A percentile compares a stretch with the other conserved stretches of the same genome.
Evolutionary conservation across 2,329 filamentous ascomycete species (phyloP).

Genomic region (Xylaria polymorpha): DNA sequence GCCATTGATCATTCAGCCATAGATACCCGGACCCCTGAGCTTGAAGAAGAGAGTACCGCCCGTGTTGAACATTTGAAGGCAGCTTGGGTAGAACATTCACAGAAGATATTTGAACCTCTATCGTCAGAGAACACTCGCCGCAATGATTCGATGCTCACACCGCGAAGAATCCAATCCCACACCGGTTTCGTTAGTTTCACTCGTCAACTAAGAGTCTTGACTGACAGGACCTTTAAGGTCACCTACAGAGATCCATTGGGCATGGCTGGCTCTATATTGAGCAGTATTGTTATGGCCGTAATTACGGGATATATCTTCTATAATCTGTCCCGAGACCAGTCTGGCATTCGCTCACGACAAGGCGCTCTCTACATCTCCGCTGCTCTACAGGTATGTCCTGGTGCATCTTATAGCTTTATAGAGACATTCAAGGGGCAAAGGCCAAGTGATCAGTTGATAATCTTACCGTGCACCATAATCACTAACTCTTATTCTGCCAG

Average conservation of each 20-base stretch:
- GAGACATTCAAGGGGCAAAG: neutral
- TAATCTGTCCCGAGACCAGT: slow-evolving; percentile 70
- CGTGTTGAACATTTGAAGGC: slow-evolving; percentile 71
- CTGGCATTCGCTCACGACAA: slow-evolving; percentile 78
- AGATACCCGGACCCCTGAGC: slow-evolving; percentile 75
- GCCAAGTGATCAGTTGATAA: neutral
- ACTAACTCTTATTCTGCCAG: slow-evolving; percentile 17
- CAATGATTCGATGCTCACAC: slow-evolving; percentile 29
- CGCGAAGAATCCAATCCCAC: slow-evolving; percentile 52
- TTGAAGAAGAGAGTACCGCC: slow-evolving; percentile 68
- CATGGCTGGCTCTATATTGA: slow-evolving; percentile 73
- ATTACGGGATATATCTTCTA: slow-evolving; percentile 80
- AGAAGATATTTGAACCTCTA: slow-evolving; percentile 44
- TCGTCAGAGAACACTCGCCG: slow-evolving; percentile 37
- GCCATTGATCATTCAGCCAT: slow-evolving; percentile 79
- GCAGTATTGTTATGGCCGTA: slow-evolving; percentile 74
- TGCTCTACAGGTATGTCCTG: slow-evolving; percentile 65
- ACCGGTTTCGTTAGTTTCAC: slow-evolving; percentile 68
- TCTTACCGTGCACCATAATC: neutral
- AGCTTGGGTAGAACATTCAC: slow-evolving; percentile 65
- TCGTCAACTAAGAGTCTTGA: slow-evolving; percentile 74
- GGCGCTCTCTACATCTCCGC: slow-evolving; percentile 78
- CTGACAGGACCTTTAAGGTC: slow-evolving; percentile 74
- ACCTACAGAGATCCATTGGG: slow-evolving; percentile 83
- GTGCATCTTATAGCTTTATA: neutral